Percentiles rank a stretch among this genome's conserved stretches.
phyloP scores from a whole-genome alignment of 495 filamentous ascomycete genomes.

The Astrothelium macrocarpum region DNA sequence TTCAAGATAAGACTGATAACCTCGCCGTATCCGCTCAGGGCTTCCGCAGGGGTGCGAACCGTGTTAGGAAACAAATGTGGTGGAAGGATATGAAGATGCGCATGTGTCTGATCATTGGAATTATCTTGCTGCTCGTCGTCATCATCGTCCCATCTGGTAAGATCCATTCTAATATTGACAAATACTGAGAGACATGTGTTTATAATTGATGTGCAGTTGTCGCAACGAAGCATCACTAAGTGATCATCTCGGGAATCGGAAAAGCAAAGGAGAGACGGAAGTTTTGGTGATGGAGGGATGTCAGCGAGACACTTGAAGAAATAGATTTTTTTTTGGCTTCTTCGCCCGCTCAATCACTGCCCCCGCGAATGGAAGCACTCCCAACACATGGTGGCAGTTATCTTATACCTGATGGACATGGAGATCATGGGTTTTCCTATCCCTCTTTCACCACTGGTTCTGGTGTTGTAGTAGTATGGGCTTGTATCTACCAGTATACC shows the following conservation, averaged over 20 bases:
- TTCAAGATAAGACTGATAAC: constrained; percentile 95
- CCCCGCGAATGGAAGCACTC: neutral
- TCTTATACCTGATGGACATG: neutral
- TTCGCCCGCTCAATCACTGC: neutral
- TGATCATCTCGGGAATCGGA: neutral
- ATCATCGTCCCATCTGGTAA: constrained; percentile 86
- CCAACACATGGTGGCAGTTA: neutral
- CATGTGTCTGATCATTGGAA: constrained; percentile 81
- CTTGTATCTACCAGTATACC: constrained; percentile 6
- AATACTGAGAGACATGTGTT: neutral
- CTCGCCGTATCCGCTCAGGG: constrained; percentile 81
- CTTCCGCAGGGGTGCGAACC: constrained; percentile 90
- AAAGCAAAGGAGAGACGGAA: neutral
- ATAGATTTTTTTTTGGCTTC: neutral
- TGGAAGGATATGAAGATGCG: constrained; percentile 99
- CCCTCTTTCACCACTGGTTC: neutral
- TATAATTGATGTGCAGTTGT: constrained; percentile 2
- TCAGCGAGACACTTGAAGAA: neutral
- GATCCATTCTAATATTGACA: constrained; percentile 2
- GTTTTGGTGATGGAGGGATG: neutral
- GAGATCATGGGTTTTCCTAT: neutral
- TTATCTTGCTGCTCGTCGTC: constrained; percentile 79
- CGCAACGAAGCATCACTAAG: constrained; percentile 12
- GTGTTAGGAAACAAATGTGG: constrained; percentile 87
- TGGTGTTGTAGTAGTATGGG: neutral